Conservation (phyloP, 164 flowering plant genomes). For the Magnolia sinica region DNA sequence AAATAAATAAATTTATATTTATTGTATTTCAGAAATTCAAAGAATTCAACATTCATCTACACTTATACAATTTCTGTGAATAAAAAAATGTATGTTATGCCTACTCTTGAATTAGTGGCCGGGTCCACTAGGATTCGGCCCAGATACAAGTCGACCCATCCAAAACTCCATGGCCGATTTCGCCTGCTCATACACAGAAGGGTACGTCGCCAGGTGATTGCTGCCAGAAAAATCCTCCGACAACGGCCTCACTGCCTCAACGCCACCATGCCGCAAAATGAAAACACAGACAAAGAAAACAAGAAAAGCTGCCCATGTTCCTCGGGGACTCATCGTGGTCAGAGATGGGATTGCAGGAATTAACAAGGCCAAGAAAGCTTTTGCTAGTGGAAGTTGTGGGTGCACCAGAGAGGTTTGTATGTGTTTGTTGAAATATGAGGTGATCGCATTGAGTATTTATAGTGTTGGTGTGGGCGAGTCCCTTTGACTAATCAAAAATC, state of each 20-base stretch:
- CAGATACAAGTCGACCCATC: conserved; percentile 10
- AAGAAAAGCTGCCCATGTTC: conserved; percentile 1
- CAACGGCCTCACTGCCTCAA: conserved; percentile 14
- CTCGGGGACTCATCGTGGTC: conserved; percentile 6
- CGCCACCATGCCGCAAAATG: neutral
- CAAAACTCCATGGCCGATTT: conserved; percentile 2
- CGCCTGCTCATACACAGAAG: conserved; percentile 9
- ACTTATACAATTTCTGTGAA: no score
- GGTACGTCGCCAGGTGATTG: conserved; percentile 9
- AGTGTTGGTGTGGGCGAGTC: no score
- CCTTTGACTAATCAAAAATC: no score
- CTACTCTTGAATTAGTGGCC: conserved; percentile 5
- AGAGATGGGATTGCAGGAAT: neutral
- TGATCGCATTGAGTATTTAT: no score
- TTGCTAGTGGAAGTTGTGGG: no score
- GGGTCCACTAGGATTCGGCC: conserved; percentile 12
- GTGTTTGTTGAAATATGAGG: no score
- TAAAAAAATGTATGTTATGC: no score
- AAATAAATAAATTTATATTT: no score
- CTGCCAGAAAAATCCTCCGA: neutral
- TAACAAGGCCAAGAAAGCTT: no score
- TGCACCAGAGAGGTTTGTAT: no score
- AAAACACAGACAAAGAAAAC: conserved; percentile 3
- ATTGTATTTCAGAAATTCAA: no score
- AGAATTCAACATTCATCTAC: no score